phyloP scores from a whole-genome alignment of 306 rosid species.

The Rubus idaeus region DNA sequence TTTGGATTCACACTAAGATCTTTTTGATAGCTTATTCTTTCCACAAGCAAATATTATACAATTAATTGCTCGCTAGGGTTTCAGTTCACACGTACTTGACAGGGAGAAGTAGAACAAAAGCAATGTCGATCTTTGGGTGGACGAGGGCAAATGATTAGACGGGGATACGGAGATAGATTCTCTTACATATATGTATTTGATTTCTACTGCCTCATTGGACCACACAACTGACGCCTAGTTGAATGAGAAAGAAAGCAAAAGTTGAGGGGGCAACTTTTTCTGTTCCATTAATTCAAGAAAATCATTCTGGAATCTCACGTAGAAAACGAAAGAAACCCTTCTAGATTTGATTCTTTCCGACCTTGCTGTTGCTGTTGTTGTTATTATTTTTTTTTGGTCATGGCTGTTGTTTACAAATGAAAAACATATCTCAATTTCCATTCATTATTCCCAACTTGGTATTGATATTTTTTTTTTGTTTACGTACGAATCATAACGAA shows the following conservation, averaged over 20 bases:
- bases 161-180: not conserved
- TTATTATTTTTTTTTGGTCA: too few relatives aligned
- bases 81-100: not conserved
- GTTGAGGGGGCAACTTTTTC: not conserved
- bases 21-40: too few relatives aligned
- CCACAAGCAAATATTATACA: too few relatives aligned
- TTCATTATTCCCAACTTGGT: not conserved
- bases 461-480: not conserved
- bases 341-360: not conserved
- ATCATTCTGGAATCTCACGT: not conserved
- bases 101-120: not conserved
- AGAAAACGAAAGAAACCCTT: constrained; percentile 3
- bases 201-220: not conserved
- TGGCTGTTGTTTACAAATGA: not conserved
- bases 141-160: not conserved
- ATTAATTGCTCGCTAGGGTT: not conserved
- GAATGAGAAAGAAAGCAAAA: not conserved
- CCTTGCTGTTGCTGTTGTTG: too few relatives aligned
- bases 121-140: not conserved
- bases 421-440: not conserved
- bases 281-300: not conserved
- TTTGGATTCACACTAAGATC: too few relatives aligned
- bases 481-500: too few relatives aligned
- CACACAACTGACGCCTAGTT: not conserved
- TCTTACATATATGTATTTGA: not conserved